Conservation (phyloP, 176 grass and related monocot genomes). For the Oryza meridionalis region DNA sequence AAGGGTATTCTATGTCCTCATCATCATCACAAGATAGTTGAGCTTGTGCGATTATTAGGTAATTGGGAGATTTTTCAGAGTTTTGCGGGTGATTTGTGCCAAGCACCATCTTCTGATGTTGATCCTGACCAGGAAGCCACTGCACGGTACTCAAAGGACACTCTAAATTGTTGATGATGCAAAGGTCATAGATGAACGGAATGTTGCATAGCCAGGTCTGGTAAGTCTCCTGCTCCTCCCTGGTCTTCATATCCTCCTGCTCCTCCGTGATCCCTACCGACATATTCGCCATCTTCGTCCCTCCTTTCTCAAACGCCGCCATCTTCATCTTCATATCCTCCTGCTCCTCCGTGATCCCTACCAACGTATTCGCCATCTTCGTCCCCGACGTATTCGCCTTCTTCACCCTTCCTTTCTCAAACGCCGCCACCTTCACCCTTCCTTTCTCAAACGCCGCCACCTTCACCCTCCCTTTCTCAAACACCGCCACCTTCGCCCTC, state of each 20-base stretch:
- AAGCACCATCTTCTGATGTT: slow-evolving; percentile 49
- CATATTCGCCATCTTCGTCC: background rate
- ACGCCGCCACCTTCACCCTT: too few species aligned
- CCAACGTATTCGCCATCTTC: too few species aligned
- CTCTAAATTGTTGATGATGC: slow-evolving; percentile 54
- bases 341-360: too few species aligned
- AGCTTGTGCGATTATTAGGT: slow-evolving; percentile 36
- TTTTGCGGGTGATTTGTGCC: background rate
- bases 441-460: too few species aligned
- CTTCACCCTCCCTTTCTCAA: too few species aligned
- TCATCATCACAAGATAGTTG: slow-evolving; percentile 51
- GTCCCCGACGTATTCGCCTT: too few species aligned
- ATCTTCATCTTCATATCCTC: too few species aligned
- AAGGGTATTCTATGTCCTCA: slow-evolving; percentile 14
- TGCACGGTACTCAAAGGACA: slow-evolving; percentile 75
- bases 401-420: too few species aligned
- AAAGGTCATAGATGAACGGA: slow-evolving; percentile 60
- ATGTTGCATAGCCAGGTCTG: slow-evolving; percentile 54
- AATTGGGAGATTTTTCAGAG: background rate
- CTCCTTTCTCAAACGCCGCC: background rate
- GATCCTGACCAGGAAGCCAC: slow-evolving; percentile 65
- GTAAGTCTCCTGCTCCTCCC: slow-evolving; percentile 42
- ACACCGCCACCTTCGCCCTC: too few species aligned
- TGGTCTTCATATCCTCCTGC: background rate
- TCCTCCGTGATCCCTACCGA: background rate